Conservation (phyloP, 345 rosid genomes). For the Salix koriyanagi region DNA sequence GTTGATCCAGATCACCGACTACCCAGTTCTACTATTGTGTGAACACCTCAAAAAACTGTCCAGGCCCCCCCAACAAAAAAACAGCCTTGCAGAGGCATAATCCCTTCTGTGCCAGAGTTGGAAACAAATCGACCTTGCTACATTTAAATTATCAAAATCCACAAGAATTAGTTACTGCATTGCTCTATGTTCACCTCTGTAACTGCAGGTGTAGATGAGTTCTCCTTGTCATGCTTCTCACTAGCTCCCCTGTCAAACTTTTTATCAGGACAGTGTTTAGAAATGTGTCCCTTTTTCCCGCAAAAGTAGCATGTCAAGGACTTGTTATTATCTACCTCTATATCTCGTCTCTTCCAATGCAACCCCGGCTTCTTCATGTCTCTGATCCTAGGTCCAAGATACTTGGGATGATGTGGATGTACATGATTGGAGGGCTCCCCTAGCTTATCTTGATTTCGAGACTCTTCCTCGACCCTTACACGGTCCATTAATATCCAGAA, state of each 20-base stretch:
- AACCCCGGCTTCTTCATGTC: conserved; percentile 36
- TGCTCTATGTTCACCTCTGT: conserved; percentile 15
- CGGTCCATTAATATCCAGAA: conserved; percentile 55
- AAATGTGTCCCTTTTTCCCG: conserved; percentile 64
- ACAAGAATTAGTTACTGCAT: not conserved
- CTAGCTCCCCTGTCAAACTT: conserved; percentile 29
- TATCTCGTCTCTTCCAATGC: conserved; percentile 36
- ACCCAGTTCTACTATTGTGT: too few relatives aligned
- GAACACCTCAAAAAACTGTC: too few relatives aligned
- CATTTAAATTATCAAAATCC: not conserved
- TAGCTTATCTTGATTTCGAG: conserved; percentile 24
- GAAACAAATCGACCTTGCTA: not conserved
- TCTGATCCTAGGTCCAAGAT: conserved; percentile 33
- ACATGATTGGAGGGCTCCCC: conserved; percentile 25
- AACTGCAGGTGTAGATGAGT: conserved; percentile 11
- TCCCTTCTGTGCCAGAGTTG: not conserved
- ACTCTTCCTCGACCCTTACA: conserved; percentile 52
- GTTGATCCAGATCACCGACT: too few relatives aligned
- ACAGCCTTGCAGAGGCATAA: too few relatives aligned
- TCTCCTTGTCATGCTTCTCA: conserved; percentile 17
- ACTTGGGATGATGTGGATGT: conserved; percentile 18
- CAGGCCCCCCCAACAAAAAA: too few relatives aligned
- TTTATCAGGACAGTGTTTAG: conserved; percentile 43
- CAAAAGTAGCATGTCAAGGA: conserved; percentile 41
- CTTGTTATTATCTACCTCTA: conserved; percentile 29